Conservation (phyloP, 306 rosid species). For the Vicia villosa region DNA sequence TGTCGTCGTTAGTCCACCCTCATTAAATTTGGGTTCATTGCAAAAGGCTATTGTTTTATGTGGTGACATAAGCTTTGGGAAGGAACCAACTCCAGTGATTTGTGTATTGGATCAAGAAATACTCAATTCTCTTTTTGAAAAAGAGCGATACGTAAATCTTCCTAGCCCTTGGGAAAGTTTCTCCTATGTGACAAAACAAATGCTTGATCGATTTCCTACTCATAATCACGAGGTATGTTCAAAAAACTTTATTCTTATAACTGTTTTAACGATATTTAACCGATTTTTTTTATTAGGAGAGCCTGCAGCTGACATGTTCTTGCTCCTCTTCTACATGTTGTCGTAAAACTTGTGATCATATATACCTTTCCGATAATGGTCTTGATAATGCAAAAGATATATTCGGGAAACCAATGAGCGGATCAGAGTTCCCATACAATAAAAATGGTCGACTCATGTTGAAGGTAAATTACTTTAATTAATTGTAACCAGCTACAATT, state of each 20-base stretch:
- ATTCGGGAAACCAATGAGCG: conserved; percentile 67
- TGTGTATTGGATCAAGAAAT: too few relatives aligned
- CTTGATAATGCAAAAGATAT: conserved; percentile 80
- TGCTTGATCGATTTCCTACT: conserved; percentile 53
- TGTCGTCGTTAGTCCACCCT: too few relatives aligned
- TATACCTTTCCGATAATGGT: conserved; percentile 75
- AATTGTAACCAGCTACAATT: not conserved
- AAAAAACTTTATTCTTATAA: too few relatives aligned
- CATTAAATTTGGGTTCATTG: too few relatives aligned
- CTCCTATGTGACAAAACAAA: conserved; percentile 59
- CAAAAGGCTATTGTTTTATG: too few relatives aligned
- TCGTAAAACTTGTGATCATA: too few relatives aligned
- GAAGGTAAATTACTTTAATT: conserved; percentile 61
- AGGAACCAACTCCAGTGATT: too few relatives aligned
- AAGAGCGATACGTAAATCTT: conserved; percentile 46
- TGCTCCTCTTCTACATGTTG: too few relatives aligned
- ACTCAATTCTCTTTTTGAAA: conserved; percentile 50
- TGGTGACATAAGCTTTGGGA: conserved; percentile 82
- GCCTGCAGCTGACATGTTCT: too few relatives aligned
- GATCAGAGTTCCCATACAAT: conserved; percentile 81
- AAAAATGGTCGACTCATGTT: conserved; percentile 73
- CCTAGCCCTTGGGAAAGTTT: conserved; percentile 74
- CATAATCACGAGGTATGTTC: conserved; percentile 64
- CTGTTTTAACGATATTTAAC: too few relatives aligned
- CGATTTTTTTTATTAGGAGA: too few relatives aligned